Percentiles rank a stretch among this genome's conserved stretches.
These are phyloP conservation scores for Cylindrotheca closterium DNA, from an alignment of 108 stramenopile species.

Conservation along the genomic window DNA sequence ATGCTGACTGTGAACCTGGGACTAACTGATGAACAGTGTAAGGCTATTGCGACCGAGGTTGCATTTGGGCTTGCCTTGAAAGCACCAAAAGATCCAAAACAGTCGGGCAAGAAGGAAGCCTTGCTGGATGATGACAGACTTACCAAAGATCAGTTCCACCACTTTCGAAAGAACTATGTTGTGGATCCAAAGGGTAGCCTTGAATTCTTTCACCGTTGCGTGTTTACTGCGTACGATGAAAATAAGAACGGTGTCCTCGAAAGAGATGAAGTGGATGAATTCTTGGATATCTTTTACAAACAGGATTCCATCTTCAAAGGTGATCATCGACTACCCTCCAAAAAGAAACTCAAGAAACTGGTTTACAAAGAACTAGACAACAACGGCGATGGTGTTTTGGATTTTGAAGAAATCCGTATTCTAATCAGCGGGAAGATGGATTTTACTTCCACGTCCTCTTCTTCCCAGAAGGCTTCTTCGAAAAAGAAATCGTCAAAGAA, in stretches of 20 bases:
- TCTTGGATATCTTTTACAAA: constrained; percentile 15
- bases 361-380: constrained; percentile 11
- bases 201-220: constrained; percentile 18
- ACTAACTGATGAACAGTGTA: constrained; percentile 7
- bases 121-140: neutral
- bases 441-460: too few species aligned
- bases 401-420: constrained; percentile 15
- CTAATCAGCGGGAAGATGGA: constrained; percentile 14
- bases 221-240: constrained; percentile 12
- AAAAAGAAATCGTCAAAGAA: too few species aligned
- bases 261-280: constrained; percentile 5
- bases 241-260: constrained; percentile 10
- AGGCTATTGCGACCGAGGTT: constrained; percentile 2
- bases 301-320: constrained; percentile 11
- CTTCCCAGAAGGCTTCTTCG: too few species aligned
- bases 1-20: constrained; percentile 16
- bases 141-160: constrained; percentile 9
- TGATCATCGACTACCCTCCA: constrained; percentile 11
- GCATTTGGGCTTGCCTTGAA: constrained; percentile 7
- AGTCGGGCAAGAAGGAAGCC: constrained; percentile 2
- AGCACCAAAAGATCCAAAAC: too few species aligned
- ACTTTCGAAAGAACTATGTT: constrained; percentile 8
- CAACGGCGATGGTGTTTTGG: constrained; percentile 7
- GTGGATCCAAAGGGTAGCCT: constrained; percentile 12
- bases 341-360: constrained; percentile 5